These are phyloP conservation scores for Colletotrichum sp. DNA, from an alignment of 2,329 filamentous ascomycete genomes.

Conservation along the genomic window DNA sequence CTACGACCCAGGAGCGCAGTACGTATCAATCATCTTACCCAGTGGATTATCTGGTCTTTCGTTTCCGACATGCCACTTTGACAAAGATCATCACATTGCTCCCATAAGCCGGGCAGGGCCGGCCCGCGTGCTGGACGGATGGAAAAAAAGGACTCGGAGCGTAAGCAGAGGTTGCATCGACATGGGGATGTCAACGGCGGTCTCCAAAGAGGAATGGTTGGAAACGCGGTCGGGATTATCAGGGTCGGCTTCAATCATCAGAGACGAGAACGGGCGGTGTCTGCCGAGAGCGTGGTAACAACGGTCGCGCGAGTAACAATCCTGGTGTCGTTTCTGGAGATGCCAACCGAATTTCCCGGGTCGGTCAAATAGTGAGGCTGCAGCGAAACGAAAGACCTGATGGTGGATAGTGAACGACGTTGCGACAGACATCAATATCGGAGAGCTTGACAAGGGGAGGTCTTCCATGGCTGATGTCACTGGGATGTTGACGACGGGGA, in stretches of 20 bases:
- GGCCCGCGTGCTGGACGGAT: background rate
- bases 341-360: background rate
- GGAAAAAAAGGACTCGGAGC: background rate
- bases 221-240: background rate
- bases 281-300: background rate
- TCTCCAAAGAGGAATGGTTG: background rate
- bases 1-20: background rate
- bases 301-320: background rate
- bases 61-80: background rate
- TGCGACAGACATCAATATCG: background rate
- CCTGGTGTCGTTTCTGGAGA: background rate
- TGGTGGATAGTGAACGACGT: background rate
- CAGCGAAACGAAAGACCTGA: background rate
- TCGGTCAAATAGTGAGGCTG: background rate
- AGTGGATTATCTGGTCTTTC: background rate
- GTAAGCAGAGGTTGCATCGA: background rate
- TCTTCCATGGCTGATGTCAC: conserved; percentile 10
- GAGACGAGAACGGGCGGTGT: background rate
- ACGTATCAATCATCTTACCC: background rate
- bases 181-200: background rate
- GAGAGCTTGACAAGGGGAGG: background rate
- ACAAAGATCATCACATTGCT: background rate
- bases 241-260: background rate
- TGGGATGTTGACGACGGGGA: conserved; percentile 1
- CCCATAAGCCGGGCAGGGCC: conserved; percentile 18